A percentile compares a stretch with the other conserved stretches of the same genome.
phyloP scores from a whole-genome alignment of 371 early-diverging fungal genomes.

The Saksenaea vasiformis region DNA sequence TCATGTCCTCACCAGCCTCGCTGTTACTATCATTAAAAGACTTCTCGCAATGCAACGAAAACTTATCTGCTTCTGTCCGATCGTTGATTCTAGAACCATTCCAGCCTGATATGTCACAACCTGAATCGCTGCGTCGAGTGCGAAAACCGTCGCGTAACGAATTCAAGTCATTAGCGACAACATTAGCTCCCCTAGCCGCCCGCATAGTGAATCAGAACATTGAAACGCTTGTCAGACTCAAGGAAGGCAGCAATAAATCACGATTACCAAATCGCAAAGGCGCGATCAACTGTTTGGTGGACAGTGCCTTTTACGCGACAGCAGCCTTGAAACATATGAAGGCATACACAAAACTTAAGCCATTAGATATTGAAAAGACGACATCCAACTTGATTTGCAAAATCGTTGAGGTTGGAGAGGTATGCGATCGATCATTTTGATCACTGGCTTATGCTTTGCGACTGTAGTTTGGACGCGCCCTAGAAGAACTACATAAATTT shows the following conservation, averaged over 20 bases:
- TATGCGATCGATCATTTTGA: conserved; percentile 7
- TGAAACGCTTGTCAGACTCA: conserved; percentile 22
- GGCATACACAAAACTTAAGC: conserved; percentile 28
- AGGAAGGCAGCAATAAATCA: conserved; percentile 5
- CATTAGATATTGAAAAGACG: conserved; percentile 46
- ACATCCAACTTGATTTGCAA: conserved; percentile 46
- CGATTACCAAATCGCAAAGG: conserved; percentile 4
- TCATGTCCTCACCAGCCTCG: background rate
- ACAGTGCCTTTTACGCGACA: conserved; percentile 37
- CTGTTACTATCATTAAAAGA: conserved; percentile 15
- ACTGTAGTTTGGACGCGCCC: conserved; percentile 36
- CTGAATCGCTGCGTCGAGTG: conserved; percentile 1
- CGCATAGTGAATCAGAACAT: conserved; percentile 45
- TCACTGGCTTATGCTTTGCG: background rate
- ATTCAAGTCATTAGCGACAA: conserved; percentile 26
- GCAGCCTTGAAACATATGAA: conserved; percentile 41
- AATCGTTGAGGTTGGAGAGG: conserved; percentile 48
- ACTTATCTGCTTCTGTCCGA: conserved; percentile 21
- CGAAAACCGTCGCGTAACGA: conserved; percentile 23
- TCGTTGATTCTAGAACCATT: conserved; percentile 39
- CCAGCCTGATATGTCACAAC: conserved; percentile 22
- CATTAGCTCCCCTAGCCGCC: conserved; percentile 39
- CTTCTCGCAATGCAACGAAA: conserved; percentile 28
- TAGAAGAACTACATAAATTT: conserved; percentile 38
- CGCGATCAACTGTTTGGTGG: conserved; percentile 37